Evolutionary conservation across 1,139 yeast species (phyloP), one percentile per base, ranked within the genome.

Genomic region (Meyerozyma sp.): DNA sequence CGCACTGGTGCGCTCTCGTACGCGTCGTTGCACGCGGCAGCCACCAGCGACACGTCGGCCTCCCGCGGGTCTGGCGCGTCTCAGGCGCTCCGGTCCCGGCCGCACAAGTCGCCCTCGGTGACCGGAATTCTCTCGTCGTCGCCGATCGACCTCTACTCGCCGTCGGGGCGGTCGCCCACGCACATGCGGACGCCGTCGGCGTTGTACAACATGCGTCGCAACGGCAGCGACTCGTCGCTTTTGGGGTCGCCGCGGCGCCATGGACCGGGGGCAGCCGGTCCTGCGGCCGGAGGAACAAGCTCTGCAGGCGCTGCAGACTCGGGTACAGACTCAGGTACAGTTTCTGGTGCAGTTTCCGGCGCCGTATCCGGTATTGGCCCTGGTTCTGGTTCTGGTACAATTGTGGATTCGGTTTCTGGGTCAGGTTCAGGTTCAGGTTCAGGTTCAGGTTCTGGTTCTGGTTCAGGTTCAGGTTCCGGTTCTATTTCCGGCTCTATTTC

Each of bases 161-260:
- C 78, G 3, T 61, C 55, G 45, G 68, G 72, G 2, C 66, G 65
- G 47, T 66, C 72, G 11, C 77, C 77, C 11, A 69, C 75, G 5
- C 75, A 70, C 48, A 66, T 66, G 46, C 63, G 63, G 45, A 61
- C 71, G 6, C 68, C 72, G 6, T 67, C 71, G 1, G 67, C 69
- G 23, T 53, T 58, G 25, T 65, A 58, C 46, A 34, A 34, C 37
- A 21, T 20, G 26, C 25, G 26, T 2, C 37, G 37, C 26, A 18
- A 34, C 13, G 37, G 37, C 37, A 34, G 37, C 10, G 37, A 34
- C 27, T 18, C 26, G 37, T 34, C 37, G 13, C 48, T 50, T 20
- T 39, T 43, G 36, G 47, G 51, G 32, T 45, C 49, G 16, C 53
- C 53, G 26, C 46, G 46, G 28, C 40, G 43, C 23, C 23, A 8